Evolutionary conservation across 495 filamentous ascomycete genomes (phyloP).

Genomic region (Clavariopsis aquatica): DNA sequence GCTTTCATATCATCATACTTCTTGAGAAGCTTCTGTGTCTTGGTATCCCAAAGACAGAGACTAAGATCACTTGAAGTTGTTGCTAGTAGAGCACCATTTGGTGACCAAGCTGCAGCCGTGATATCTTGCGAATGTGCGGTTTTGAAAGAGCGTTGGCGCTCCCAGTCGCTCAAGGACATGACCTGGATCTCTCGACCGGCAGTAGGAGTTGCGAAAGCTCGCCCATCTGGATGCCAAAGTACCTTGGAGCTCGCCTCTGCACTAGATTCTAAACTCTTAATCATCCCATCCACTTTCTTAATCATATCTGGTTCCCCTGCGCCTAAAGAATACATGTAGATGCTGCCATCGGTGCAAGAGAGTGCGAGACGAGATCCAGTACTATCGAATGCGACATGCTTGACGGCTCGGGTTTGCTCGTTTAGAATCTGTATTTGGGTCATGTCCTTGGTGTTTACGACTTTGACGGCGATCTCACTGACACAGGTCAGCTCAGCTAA

Average conservation of each 20-base stretch:
- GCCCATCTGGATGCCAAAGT: slow-evolving; percentile 92
- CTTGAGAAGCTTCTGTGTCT: slow-evolving; percentile 74
- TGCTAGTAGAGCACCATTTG: slow-evolving; percentile 84
- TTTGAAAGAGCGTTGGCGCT: slow-evolving; percentile 73
- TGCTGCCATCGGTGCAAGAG: slow-evolving; percentile 80
- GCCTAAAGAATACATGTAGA: slow-evolving; percentile 85
- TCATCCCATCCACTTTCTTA: slow-evolving; percentile 81
- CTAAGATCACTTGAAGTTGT: slow-evolving; percentile 81
- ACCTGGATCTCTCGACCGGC: slow-evolving; percentile 82
- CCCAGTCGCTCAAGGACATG: slow-evolving; percentile 82
- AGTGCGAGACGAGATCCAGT: slow-evolving; percentile 74
- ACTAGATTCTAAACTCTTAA: slow-evolving; percentile 74
- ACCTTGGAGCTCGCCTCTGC: slow-evolving; percentile 73
- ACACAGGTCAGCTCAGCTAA: slow-evolving; percentile 12
- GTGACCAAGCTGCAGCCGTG: slow-evolving; percentile 86
- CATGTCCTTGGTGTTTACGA: slow-evolving; percentile 80
- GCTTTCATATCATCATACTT: slow-evolving; percentile 49
- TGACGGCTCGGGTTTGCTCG: slow-evolving; percentile 79
- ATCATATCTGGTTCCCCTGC: slow-evolving; percentile 79
- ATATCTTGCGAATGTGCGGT: slow-evolving; percentile 82
- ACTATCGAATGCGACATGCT: slow-evolving; percentile 87
- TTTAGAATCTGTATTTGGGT: slow-evolving; percentile 70
- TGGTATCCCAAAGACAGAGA: slow-evolving; percentile 84
- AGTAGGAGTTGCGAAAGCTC: slow-evolving; percentile 84
- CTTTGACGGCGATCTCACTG: slow-evolving; percentile 81